Base-by-base conservation (phyloP, 1,284 basidiomycete species). In the Boletus sp. region DNA sequence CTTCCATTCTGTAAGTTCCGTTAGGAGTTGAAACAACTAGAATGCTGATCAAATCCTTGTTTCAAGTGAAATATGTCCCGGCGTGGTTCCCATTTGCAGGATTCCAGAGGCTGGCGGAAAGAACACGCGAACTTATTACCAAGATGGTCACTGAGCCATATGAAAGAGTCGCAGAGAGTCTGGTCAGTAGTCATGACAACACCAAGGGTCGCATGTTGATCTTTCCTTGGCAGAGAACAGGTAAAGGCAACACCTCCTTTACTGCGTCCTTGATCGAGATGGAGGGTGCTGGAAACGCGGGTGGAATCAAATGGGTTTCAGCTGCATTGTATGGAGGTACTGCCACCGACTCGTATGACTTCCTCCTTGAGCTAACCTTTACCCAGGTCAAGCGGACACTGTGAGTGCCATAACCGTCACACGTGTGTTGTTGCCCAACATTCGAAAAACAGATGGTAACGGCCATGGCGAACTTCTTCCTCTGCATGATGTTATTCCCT, bases 401-500 rank as follows among this genome's bases (percentile, higher is more conserved):
- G 41, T 43, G 25, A 13, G 41, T 33, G 5, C 22, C 16, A 27
- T 25, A 10, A 14, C 22, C 23, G 4, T n/a, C 22, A 7, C 33
- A 35, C 41, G 8, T 14, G 4, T 26, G 2, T 43, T 14, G 10
- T 23, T 27, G 14, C 23, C 32, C 27, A 2, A 43, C 25, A 22
- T 12, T 19, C 13, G n/a, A 26, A 17, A 14, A 32, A 19, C 13
- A 43, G 41, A 43, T 43, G 41, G 41, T 43, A n/a, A 43, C 41
- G 4, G 41, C 41, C n/a, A 42, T 42, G 30, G 41, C 41, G 12
- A 42, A 42, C 41, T 42, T 42, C n/a, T 42, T 42, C 22, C 41
- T 42, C 4, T 42, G 41, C 41, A 43, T 43, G 41, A 34, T 43
- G 32, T 13, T 43, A n/a, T 43, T 43, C 17, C 41, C 41, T 9